Evolutionary conservation across 371 early-diverging fungal genomes (phyloP), one percentile per base, ranked within the genome.

Genomic region (Actinomortierella ambigua): DNA sequence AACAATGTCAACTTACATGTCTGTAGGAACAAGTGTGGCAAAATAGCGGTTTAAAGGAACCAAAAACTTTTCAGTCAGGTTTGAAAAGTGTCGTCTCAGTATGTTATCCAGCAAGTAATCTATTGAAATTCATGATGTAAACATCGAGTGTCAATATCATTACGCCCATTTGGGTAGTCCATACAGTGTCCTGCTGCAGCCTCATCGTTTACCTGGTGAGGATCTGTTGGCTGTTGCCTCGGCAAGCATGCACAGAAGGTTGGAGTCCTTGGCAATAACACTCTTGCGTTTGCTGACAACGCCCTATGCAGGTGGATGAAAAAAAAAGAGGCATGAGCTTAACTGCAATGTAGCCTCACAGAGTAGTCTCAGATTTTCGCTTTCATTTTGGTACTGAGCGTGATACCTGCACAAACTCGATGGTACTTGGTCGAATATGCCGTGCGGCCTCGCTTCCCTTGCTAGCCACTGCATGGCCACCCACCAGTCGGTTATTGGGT

Each of bases 11-110:
- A 63, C 84, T 76, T 79, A 85, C 84, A 68, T 76, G 50, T 82
- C 69, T 23, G 56, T 68, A 41, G 96, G 94, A 23, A 96, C 85
- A 51, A 96, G 73, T 3, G 93, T 91, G 55, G 92, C 88, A 77
- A 95, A 95, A 75, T 97, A 93, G 41, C 95, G 86, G 71, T 96
- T 93, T 44, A 98, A 78, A n/a, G 98, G 98, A 20, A 90, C 93
- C 62, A 98, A 71, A 69, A 98, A 97, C 75, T 91, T 86, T 57
- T 94, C 96, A 1, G 98, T 95, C 40, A 98, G 77, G 48, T 95
- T 95, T 9, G 91, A 85, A 85, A 97, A 97, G 73, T 98, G 91
- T 53, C 95, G 81, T 41, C 98, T 83, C 43, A 98, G 77, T 60
- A 89, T 88, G 75, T 98, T 96, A 78, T 97, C 93, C 40, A 97